Evolutionary conservation across 2,329 filamentous ascomycete species (phyloP).

Genomic region (Nemania sp.): DNA sequence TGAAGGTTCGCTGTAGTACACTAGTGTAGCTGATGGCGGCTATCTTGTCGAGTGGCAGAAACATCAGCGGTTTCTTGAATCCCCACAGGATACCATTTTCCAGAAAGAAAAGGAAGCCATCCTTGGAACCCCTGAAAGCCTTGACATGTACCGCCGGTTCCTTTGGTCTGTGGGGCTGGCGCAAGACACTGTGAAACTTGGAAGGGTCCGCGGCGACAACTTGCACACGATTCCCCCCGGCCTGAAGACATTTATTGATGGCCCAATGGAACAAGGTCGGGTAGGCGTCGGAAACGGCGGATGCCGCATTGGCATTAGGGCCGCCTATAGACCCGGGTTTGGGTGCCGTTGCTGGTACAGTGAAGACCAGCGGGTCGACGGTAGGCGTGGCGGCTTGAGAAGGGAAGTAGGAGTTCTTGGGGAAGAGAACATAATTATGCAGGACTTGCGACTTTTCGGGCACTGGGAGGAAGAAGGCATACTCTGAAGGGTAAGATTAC

Average conservation of each 20-base stretch:
- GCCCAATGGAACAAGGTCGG: slow-evolving; percentile 65
- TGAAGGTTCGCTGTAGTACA: slow-evolving; percentile 71
- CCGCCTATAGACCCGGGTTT: slow-evolving; percentile 64
- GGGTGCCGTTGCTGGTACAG: slow-evolving; percentile 61
- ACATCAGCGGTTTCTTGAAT: slow-evolving; percentile 71
- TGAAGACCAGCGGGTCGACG: slow-evolving; percentile 67
- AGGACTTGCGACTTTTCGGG: slow-evolving; percentile 69
- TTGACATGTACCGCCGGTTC: slow-evolving; percentile 69
- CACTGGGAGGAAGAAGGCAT: slow-evolving; percentile 66
- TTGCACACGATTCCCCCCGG: slow-evolving; percentile 51
- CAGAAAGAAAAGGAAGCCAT: slow-evolving; percentile 70
- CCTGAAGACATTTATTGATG: slow-evolving; percentile 55
- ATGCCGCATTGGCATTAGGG: slow-evolving; percentile 52
- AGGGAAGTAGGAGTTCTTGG: slow-evolving; percentile 57
- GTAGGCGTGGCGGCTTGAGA: slow-evolving; percentile 49
- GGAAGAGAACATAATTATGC: slow-evolving; percentile 68
- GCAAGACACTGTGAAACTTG: slow-evolving; percentile 61
- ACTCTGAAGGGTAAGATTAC: slow-evolving; percentile 49
- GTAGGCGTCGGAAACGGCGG: slow-evolving; percentile 62
- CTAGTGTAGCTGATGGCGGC: slow-evolving; percentile 68
- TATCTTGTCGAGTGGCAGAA: slow-evolving; percentile 65
- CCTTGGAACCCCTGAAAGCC: slow-evolving; percentile 69
- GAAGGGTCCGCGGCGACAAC: slow-evolving; percentile 59
- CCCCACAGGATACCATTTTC: slow-evolving; percentile 70
- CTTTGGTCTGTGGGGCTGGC: slow-evolving; percentile 61